A percentile compares a stretch with the other conserved stretches of the same genome.
phyloP scores from a whole-genome alignment of 176 grass and related monocot genomes.

The Oropetium thomaeum region DNA sequence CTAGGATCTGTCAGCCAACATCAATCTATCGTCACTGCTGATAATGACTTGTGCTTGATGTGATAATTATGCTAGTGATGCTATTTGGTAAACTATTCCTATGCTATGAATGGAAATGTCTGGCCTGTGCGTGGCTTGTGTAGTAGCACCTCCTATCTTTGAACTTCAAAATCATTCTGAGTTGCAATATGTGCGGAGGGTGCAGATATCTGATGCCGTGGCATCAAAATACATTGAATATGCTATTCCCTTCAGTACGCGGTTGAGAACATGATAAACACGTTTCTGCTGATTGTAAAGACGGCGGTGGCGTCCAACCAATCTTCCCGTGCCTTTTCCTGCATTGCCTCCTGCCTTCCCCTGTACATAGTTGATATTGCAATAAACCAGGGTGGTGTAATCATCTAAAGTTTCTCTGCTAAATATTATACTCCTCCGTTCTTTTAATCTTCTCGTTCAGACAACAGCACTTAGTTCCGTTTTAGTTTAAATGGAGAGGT shows the following conservation, averaged over 20 bases:
- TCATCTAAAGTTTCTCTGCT: too few species aligned
- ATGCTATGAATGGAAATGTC: background rate
- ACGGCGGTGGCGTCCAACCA: background rate
- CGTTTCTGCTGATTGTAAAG: too few species aligned
- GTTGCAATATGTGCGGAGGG: background rate
- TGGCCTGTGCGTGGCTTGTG: background rate
- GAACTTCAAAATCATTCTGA: background rate
- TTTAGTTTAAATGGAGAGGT: too few species aligned
- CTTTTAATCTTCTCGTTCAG: too few species aligned
- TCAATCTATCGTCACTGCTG: slow-evolving; percentile 33
- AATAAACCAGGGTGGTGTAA: too few species aligned
- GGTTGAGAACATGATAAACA: background rate
- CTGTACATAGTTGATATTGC: too few species aligned
- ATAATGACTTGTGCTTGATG: slow-evolving; percentile 41
- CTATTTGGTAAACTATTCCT: background rate
- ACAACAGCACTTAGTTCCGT: too few species aligned
- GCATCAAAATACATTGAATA: background rate
- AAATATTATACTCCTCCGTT: too few species aligned
- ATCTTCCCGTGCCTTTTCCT: too few species aligned
- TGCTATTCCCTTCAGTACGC: background rate
- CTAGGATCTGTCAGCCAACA: slow-evolving; percentile 34
- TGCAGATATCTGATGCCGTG: background rate
- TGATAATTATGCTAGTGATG: slow-evolving; percentile 30
- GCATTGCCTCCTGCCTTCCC: too few species aligned
- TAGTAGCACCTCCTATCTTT: background rate